Conservation (phyloP, 768 basidiomycete genomes). For the Podaxis sp. region DNA sequence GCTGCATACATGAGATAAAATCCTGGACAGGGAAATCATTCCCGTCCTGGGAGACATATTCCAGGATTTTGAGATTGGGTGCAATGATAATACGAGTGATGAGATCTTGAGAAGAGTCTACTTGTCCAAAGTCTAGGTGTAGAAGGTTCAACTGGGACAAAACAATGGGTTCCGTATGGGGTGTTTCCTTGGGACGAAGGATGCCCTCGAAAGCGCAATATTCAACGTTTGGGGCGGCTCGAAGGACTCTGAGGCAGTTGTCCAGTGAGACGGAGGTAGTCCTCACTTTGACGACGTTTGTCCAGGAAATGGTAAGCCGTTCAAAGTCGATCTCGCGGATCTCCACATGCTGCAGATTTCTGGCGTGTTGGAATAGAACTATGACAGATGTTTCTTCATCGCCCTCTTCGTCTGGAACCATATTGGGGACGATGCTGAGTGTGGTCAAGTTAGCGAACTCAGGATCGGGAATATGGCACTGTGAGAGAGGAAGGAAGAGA, state of each 20-base stretch:
- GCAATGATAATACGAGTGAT: background rate
- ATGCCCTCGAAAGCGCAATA: background rate
- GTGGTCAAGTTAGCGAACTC: constrained; percentile 5
- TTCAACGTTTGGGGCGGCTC: background rate
- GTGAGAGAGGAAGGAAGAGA: background rate
- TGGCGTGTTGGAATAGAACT: background rate
- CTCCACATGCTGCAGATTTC: background rate
- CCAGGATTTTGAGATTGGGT: constrained; percentile 3
- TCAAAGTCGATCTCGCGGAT: background rate
- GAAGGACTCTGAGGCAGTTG: constrained; percentile 4
- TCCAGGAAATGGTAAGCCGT: constrained; percentile 5
- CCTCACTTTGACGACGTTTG: background rate
- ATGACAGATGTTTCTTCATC: background rate
- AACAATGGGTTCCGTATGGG: background rate
- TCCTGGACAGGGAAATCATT: background rate
- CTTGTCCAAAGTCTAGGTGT: background rate
- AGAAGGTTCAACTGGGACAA: background rate
- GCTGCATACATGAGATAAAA: background rate
- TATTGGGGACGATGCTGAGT: background rate
- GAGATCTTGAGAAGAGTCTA: background rate
- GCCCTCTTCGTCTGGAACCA: background rate
- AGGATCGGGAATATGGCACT: background rate
- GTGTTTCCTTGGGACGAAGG: background rate
- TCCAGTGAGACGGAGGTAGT: background rate
- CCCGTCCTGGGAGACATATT: background rate